A percentile compares a stretch with the other conserved stretches of the same genome.
These are phyloP conservation scores for Patellifolia procumbens DNA, from an alignment of 179 eudicot genomes.

Conservation along the genomic window DNA sequence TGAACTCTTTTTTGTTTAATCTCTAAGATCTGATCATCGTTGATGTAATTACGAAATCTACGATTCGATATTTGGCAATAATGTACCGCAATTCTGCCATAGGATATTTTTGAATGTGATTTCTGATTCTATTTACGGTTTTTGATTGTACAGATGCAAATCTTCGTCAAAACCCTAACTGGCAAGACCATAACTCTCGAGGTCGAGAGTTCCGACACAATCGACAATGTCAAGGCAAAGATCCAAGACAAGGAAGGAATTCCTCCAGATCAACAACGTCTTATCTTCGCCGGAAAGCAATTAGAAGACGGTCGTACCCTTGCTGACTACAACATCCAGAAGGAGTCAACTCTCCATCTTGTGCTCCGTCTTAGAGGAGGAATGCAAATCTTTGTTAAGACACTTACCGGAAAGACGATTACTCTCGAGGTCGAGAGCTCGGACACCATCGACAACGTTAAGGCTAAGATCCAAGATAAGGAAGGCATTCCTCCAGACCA, in stretches of 20 bases:
- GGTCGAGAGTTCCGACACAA: constrained; percentile 14
- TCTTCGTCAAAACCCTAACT: constrained; percentile 16
- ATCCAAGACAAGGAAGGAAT: constrained; percentile 18
- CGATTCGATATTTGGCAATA: background rate
- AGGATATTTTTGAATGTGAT: background rate
- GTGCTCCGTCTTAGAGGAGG: constrained; percentile 17
- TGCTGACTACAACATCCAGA: constrained; percentile 12
- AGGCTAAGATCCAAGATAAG: constrained; percentile 13
- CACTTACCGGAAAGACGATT: constrained; percentile 6
- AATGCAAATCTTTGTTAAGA: constrained; percentile 10
- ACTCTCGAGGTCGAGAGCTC: constrained; percentile 10
- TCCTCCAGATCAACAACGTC: constrained; percentile 16
- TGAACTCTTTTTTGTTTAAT: too few relatives aligned
- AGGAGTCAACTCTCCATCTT: constrained; percentile 16
- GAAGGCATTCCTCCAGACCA: constrained; percentile 17
- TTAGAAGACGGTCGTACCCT: constrained; percentile 15
- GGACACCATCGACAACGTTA: constrained; percentile 15
- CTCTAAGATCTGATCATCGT: too few relatives aligned
- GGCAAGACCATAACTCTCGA: constrained; percentile 18
- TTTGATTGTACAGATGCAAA: background rate
- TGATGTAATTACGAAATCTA: too few relatives aligned
- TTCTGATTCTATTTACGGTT: background rate
- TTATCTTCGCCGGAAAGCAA: constrained; percentile 18
- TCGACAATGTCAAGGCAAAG: constrained; percentile 12
- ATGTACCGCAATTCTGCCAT: too few relatives aligned